Conservation (phyloP, 2,329 filamentous ascomycete species). For the Sordariomycetes sp. region DNA sequence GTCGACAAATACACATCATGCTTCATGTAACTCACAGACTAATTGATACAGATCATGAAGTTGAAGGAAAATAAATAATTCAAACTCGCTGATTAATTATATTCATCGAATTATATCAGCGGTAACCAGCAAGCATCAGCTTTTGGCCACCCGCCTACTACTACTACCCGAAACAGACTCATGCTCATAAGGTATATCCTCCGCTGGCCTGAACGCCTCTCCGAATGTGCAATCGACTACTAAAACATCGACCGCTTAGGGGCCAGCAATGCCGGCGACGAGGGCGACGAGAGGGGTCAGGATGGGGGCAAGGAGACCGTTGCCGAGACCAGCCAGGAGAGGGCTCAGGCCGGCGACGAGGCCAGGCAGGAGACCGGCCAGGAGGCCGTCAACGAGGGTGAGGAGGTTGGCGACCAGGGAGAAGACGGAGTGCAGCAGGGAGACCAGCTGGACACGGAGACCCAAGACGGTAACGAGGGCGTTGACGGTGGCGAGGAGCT, state of each 20-base stretch:
- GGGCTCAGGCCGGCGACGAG: conserved; percentile 14
- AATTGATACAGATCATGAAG: no score
- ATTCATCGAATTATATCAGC: conserved; percentile 3
- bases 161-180: background rate
- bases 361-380: conserved; percentile 13
- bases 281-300: conserved; percentile 14
- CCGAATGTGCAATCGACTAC: no score
- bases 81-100: conserved; percentile 4
- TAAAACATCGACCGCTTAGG: no score
- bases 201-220: background rate
- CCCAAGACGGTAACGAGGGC: conserved; percentile 12
- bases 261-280: conserved; percentile 8
- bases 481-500: conserved; percentile 13
- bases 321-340: conserved; percentile 15
- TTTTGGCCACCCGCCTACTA: conserved; percentile 1
- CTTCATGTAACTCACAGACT: no score
- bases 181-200: background rate
- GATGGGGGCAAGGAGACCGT: conserved; percentile 14
- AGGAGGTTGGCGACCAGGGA: conserved; percentile 15
- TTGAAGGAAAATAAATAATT: conserved; percentile 3
- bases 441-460: conserved; percentile 13
- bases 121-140: background rate
- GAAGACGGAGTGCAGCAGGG: conserved; percentile 17
- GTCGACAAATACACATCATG: no score
- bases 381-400: conserved; percentile 11